phyloP scores from a whole-genome alignment of 75 land plant genomes.

The Cunninghamia lanceolata region DNA sequence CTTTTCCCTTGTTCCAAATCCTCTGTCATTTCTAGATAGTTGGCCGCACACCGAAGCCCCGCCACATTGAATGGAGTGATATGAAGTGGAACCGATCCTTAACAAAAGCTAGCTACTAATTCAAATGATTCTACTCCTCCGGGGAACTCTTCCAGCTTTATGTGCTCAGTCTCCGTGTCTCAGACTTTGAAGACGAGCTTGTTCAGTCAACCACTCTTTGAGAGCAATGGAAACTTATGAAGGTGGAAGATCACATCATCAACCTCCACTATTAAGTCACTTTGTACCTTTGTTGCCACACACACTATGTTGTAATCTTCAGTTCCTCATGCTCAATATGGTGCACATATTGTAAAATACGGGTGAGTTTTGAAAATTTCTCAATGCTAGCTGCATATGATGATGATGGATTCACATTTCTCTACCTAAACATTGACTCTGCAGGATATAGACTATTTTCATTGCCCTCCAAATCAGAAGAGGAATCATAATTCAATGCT shows the following conservation, averaged over 20 bases:
- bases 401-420: not conserved
- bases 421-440: not conserved
- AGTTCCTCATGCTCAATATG: too few relatives aligned
- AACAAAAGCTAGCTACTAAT: constrained; percentile 75
- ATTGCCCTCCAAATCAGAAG: not conserved
- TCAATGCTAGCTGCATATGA: constrained; percentile 60
- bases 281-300: too few relatives aligned
- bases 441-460: not conserved
- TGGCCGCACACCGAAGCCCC: constrained; percentile 64
- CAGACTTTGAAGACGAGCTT: constrained; percentile 57
- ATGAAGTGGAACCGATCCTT: constrained; percentile 57
- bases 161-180: constrained; percentile 44
- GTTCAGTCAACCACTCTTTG: constrained; percentile 76
- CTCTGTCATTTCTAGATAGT: constrained; percentile 78
- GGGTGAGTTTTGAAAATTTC: constrained; percentile 54
- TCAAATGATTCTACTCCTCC: constrained; percentile 75
- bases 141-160: constrained; percentile 52
- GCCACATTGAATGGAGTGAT: constrained; percentile 73
- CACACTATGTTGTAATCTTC: too few relatives aligned
- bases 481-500: not conserved
- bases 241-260: too few relatives aligned
- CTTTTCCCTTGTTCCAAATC: constrained; percentile 65
- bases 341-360: too few relatives aligned
- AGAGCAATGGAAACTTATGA: constrained; percentile 76
- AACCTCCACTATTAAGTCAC: too few relatives aligned